Conservation (phyloP, 345 rosid species). For the Passiflora organensis region DNA sequence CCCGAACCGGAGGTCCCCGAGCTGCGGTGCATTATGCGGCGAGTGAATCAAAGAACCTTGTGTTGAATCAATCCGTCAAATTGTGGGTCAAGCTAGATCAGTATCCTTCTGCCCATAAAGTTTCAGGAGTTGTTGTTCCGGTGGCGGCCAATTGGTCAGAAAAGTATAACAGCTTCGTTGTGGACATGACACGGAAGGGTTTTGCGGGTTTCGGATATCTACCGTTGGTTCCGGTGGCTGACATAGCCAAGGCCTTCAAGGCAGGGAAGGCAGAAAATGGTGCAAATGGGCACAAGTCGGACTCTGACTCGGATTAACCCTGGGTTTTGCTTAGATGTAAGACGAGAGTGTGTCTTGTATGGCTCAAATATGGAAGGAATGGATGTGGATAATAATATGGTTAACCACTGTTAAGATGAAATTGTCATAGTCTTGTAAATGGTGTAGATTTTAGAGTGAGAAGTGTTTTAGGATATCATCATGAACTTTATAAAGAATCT, state of each 20-base stretch:
- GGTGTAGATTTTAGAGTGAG: no score
- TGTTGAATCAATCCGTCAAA: slow-evolving; percentile 48
- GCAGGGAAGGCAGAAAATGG: slow-evolving; percentile 33
- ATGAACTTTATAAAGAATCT: no score
- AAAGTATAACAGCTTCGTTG: slow-evolving; percentile 46
- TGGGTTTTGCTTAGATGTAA: no score
- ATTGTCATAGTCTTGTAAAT: no score
- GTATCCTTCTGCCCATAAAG: slow-evolving; percentile 42
- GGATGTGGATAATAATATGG: no score
- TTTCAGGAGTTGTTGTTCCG: slow-evolving; percentile 47
- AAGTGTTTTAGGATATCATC: no score
- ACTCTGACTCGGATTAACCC: slow-evolving; percentile 49
- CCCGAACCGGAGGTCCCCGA: slow-evolving; percentile 48
- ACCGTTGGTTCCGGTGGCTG: slow-evolving; percentile 69
- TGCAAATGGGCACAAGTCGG: slow-evolving; percentile 14
- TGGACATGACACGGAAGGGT: slow-evolving; percentile 51
- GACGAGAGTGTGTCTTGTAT: no score
- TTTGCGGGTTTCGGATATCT: slow-evolving; percentile 42
- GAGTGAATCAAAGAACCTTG: slow-evolving; percentile 44
- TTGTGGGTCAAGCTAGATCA: slow-evolving; percentile 48
- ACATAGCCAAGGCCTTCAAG: slow-evolving; percentile 49
- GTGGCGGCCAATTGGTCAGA: slow-evolving; percentile 47
- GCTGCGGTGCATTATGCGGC: slow-evolving; percentile 52
- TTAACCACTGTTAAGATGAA: no score
- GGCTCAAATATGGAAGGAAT: no score